Conservation (phyloP, 495 filamentous ascomycete genomes). For the Penicillium antarcticum region DNA sequence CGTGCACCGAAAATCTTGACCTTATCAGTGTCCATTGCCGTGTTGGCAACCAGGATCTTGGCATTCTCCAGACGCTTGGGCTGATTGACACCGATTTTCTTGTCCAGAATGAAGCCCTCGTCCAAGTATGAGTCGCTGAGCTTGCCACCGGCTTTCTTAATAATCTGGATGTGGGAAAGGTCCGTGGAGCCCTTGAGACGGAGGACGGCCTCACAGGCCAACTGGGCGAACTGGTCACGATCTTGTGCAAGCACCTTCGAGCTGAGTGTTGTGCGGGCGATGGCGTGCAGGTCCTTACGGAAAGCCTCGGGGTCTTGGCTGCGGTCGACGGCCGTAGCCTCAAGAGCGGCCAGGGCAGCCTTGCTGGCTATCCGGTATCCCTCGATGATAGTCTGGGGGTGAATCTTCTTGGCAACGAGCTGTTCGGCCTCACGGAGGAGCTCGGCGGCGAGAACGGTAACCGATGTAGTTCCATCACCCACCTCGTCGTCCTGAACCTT, state of each 20-base stretch:
- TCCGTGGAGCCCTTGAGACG: conserved; percentile 89
- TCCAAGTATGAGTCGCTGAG: conserved; percentile 95
- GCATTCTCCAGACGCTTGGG: conserved; percentile 96
- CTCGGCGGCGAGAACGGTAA: conserved; percentile 92
- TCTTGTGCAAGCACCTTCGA: conserved; percentile 97
- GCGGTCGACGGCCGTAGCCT: conserved; percentile 82
- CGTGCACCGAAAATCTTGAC: conserved; percentile 98
- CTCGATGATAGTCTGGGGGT: conserved; percentile 99
- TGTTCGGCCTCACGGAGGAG: conserved; percentile 95
- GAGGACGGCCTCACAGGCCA: conserved; percentile 91
- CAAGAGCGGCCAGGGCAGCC: conserved; percentile 80
- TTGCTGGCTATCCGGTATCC: conserved; percentile 95
- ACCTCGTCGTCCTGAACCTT: conserved; percentile 99
- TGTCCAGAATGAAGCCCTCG: conserved; percentile 97
- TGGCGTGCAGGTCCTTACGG: conserved; percentile 82
- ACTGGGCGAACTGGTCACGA: conserved; percentile 81
- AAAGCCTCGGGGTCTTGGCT: conserved; percentile 78
- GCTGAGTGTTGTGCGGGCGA: conserved; percentile 94
- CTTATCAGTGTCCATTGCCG: conserved; percentile 99
- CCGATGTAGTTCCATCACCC: conserved; percentile 89
- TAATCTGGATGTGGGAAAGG: conserved; percentile 96
- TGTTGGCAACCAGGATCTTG: conserved; percentile 96
- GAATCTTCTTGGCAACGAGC: conserved; percentile 94
- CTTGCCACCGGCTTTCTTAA: conserved; percentile 99
- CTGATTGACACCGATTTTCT: conserved; percentile 98